Evolutionary conservation across 1,139 yeast species (phyloP), one percentile per base, ranked within the genome.

Genomic region (Kodamaea alishanica): DNA sequence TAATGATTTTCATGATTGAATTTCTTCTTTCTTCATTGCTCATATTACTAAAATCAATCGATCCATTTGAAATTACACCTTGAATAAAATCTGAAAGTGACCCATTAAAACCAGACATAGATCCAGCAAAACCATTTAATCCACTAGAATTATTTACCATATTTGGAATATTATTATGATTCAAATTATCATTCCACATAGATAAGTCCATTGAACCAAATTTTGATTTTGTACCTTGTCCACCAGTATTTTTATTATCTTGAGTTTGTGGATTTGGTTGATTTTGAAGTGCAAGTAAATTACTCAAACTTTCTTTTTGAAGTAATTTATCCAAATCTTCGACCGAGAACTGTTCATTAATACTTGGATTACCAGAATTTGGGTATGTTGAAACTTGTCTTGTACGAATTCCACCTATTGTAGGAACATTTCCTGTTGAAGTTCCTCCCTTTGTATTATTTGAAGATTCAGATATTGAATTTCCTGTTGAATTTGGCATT

Each of bases 301-400:
- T 63, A 24, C 67, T 59, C 34, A 64, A 45, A 42, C 72, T 67
- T 40, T 75, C 80, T 43, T 73, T 65, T 49, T 63, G 68, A 35
- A 71, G 49, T 29, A 67, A 65, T 31, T 56, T 64, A 42, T 75
- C 79, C 41, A 74, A 61, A 42, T 73, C 79, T 40, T 64, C 70
- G 8, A 61, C 40, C 3, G 65, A 49, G 11, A 64, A 55, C 24
- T 60, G 61, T 26, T 64, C 58, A 15, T 62, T 39, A 32, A 35
- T 30, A 25, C 39, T 37, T 11, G 28, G 40, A 26, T 40, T 40
- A 12, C 37, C 33, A 8, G 41, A 34, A 15, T 7, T 10, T n/a
- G 23, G 38, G 33, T 42, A 48, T 9, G 48, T 35, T 6, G 54
- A 48, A n/a, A 43, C 37, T 28, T 47, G 52, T 24, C 54, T 40